Percentiles rank a stretch among this genome's conserved stretches.
These are phyloP conservation scores for Manihot esculenta DNA, from an alignment of 441 rosid species.

Conservation along the genomic window DNA sequence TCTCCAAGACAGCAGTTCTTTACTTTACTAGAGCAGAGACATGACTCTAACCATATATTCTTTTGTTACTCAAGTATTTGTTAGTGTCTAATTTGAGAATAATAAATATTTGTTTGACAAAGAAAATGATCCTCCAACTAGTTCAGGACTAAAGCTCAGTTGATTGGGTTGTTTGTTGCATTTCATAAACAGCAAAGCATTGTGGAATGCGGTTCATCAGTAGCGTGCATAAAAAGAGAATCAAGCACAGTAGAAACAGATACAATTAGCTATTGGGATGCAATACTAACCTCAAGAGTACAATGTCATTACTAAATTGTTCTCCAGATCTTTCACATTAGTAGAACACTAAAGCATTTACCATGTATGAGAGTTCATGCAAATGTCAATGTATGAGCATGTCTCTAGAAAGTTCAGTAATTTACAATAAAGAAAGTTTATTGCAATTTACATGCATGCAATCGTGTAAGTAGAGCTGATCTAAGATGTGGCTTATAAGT, in stretches of 20 bases:
- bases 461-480: no score
- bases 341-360: neutral
- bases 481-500: no score
- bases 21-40: neutral
- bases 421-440: no score
- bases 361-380: no score
- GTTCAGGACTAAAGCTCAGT: neutral
- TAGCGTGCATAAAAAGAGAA: neutral
- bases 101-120: neutral
- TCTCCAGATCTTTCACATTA: neutral
- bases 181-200: neutral
- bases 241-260: neutral
- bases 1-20: conserved; percentile 10
- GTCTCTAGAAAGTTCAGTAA: no score
- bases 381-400: no score
- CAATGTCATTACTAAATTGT: no score
- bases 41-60: neutral
- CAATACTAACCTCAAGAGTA: no score
- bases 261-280: neutral
- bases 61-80: neutral
- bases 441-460: no score
- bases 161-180: neutral
- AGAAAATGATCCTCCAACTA: neutral
- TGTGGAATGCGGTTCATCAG: neutral
- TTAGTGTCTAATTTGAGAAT: neutral